These are phyloP conservation scores for Corniculantispora saksenae DNA, from an alignment of 2,329 filamentous ascomycete species.

Conservation along the genomic window DNA sequence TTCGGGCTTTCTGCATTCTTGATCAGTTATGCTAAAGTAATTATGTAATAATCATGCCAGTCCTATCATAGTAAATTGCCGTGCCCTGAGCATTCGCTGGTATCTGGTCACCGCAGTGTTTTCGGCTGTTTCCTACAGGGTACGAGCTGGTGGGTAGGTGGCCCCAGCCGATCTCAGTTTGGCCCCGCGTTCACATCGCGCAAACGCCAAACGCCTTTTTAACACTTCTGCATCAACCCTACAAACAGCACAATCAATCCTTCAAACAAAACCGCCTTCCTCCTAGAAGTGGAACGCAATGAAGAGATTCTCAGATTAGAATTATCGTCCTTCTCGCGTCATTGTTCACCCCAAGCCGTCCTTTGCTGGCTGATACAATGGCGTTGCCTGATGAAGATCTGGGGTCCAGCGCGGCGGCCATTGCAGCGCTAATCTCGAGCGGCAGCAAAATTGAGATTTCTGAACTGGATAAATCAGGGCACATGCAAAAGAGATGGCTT, in stretches of 20 bases:
- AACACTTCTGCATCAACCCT: no score
- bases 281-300: background rate
- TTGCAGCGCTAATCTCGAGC: constrained; percentile 23
- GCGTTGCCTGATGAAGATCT: background rate
- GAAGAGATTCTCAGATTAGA: background rate
- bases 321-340: background rate
- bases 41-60: no score
- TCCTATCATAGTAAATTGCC: no score
- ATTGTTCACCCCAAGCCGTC: background rate
- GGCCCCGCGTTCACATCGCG: background rate
- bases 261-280: background rate
- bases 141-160: background rate
- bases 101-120: no score
- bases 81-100: no score
- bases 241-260: background rate
- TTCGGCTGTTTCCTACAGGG: no score
- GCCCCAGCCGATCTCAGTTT: background rate
- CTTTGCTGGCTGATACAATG: background rate
- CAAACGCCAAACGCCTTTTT: no score
- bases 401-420: background rate
- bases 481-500: constrained; percentile 37
- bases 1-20: no score
- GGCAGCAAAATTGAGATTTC: constrained; percentile 27
- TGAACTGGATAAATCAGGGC: constrained; percentile 42
- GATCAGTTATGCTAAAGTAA: no score